These are phyloP conservation scores for Coemansia sp. DNA, from an alignment of 192 early-diverging fungal genomes.

Conservation along the genomic window DNA sequence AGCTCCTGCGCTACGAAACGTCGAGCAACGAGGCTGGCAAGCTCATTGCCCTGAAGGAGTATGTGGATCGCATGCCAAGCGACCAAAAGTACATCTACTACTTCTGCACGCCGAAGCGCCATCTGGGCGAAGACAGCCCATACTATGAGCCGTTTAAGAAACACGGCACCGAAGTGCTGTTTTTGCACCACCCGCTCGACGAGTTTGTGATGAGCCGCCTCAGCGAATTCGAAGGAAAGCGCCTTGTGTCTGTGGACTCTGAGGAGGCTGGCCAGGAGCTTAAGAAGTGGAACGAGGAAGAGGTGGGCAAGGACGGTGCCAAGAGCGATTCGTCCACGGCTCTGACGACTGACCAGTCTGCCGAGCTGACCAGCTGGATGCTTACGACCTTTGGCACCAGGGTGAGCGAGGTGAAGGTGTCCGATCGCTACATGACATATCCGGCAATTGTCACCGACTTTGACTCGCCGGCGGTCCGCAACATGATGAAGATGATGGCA, in stretches of 20 bases:
- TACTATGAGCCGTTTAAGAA: slow-evolving; percentile 88
- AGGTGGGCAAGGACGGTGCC: slow-evolving; percentile 41
- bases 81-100: slow-evolving; percentile 91
- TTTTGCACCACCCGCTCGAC: slow-evolving; percentile 73
- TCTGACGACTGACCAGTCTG: slow-evolving; percentile 56
- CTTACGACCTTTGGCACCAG: slow-evolving; percentile 59
- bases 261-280: slow-evolving; percentile 69
- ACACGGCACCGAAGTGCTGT: slow-evolving; percentile 87
- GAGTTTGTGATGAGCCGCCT: slow-evolving; percentile 77
- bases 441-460: slow-evolving; percentile 76
- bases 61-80: slow-evolving; percentile 85
- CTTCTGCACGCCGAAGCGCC: slow-evolving; percentile 69
- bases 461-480: slow-evolving; percentile 70
- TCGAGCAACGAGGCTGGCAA: slow-evolving; percentile 57
- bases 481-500: slow-evolving; percentile 60
- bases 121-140: slow-evolving; percentile 78
- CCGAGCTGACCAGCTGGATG: slow-evolving; percentile 66
- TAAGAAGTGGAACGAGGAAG: slow-evolving; percentile 65
- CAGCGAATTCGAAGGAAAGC: slow-evolving; percentile 71
- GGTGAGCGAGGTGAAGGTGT: slow-evolving; percentile 70
- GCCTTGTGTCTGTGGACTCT: slow-evolving; percentile 59
- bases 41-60: slow-evolving; percentile 66
- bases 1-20: slow-evolving; percentile 79
- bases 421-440: slow-evolving; percentile 69
- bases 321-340: slow-evolving; percentile 36